Percentiles rank a stretch among this genome's conserved stretches.
These are phyloP conservation scores for Penicillium corylophilum DNA, from an alignment of 2,329 filamentous ascomycete genomes.

Conservation along the genomic window DNA sequence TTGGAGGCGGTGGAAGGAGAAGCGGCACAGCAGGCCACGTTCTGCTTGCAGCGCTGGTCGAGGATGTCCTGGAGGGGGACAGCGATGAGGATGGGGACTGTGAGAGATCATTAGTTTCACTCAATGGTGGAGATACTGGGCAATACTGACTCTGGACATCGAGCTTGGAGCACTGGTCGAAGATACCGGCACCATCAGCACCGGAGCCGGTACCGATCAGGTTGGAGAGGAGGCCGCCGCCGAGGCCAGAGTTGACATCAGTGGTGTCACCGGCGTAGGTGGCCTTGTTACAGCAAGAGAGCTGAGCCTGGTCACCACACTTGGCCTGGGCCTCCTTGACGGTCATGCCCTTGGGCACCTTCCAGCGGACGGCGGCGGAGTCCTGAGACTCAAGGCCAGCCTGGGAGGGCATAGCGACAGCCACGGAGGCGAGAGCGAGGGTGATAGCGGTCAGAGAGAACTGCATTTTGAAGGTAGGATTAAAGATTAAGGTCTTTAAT, in stretches of 20 bases:
- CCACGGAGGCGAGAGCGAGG: conserved; percentile 33
- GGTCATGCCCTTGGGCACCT: conserved; percentile 29
- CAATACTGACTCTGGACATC: conserved; percentile 27
- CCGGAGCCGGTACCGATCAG: conserved; percentile 35
- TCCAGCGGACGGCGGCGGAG: conserved; percentile 4
- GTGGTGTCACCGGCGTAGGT: conserved; percentile 35
- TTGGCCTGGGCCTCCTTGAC: conserved; percentile 37
- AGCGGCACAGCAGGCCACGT: conserved; percentile 39
- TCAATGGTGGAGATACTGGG: no score
- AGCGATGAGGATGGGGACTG: conserved; percentile 25
- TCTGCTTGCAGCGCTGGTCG: conserved; percentile 40
- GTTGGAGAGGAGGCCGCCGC: conserved; percentile 32
- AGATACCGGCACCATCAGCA: conserved; percentile 34
- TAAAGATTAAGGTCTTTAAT: conserved; percentile 20
- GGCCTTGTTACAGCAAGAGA: conserved; percentile 42
- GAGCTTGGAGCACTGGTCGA: conserved; percentile 43
- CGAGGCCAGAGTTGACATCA: conserved; percentile 29
- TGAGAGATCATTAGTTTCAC: background rate
- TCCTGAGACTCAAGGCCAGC: background rate
- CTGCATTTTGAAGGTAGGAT: conserved; percentile 37
- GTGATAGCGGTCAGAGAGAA: conserved; percentile 32
- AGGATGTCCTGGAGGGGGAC: conserved; percentile 28
- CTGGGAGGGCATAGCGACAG: conserved; percentile 27
- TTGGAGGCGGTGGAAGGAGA: conserved; percentile 21
- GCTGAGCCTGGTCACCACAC: conserved; percentile 39